A percentile compares a stretch with the other conserved stretches of the same genome.
These are phyloP conservation scores for Solanum tarijense DNA, from an alignment of 257 asterid genomes.

Conservation along the genomic window DNA sequence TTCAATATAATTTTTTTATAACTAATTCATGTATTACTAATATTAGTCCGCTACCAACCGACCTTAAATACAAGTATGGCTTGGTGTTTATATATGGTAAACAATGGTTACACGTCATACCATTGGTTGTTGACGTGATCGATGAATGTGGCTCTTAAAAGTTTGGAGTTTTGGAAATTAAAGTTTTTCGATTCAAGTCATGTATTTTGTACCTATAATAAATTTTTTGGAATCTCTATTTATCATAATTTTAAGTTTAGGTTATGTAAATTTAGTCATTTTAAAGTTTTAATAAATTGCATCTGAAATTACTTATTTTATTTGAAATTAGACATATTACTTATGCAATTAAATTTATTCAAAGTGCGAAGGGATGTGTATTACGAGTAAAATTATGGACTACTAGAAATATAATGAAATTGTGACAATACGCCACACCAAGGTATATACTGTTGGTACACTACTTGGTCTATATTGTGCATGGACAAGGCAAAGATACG, in stretches of 20 bases:
- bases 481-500: too few species aligned
- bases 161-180: background rate
- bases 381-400: too few species aligned
- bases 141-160: background rate
- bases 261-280: background rate
- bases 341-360: background rate
- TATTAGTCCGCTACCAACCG: too few species aligned
- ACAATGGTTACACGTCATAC: background rate
- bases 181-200: background rate
- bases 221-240: background rate
- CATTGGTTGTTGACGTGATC: background rate
- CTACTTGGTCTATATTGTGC: too few species aligned
- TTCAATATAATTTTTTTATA: too few species aligned
- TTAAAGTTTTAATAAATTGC: background rate
- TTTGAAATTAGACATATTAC: too few species aligned
- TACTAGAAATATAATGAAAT: too few species aligned
- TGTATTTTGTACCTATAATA: background rate
- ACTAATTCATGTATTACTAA: background rate
- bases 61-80: background rate
- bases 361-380: too few species aligned
- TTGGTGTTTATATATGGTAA: background rate
- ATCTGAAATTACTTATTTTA: background rate
- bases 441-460: too few species aligned
- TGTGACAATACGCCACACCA: too few species aligned
- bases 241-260: background rate